Conservation (phyloP, 805 yeast genomes). For the Naumovozyma dairenensis region DNA sequence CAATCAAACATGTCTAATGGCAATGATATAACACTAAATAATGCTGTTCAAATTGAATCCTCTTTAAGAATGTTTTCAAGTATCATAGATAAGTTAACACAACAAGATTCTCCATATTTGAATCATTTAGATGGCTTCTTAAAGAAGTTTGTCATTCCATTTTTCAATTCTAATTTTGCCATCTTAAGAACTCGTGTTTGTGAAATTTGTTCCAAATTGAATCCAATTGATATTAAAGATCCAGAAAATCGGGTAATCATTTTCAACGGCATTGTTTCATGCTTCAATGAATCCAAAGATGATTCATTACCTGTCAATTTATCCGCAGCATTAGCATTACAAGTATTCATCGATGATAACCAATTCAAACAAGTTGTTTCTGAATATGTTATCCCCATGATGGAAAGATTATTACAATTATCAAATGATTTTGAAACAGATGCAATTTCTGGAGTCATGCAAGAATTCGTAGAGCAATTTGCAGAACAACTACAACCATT, state of each 20-base stretch:
- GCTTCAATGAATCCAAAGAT: conserved; percentile 34
- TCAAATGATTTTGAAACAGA: conserved; percentile 82
- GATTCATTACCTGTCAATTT: conserved; percentile 62
- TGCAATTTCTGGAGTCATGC: conserved; percentile 81
- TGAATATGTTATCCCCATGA: conserved; percentile 62
- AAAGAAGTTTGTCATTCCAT: conserved; percentile 56
- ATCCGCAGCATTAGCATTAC: conserved; percentile 78
- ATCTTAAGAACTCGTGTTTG: conserved; percentile 71
- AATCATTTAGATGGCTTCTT: conserved; percentile 64
- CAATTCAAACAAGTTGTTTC: conserved; percentile 62
- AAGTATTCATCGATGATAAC: conserved; percentile 57
- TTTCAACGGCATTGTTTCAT: conserved; percentile 37
- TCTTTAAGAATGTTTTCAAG: conserved; percentile 70
- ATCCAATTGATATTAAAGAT: conserved; percentile 45
- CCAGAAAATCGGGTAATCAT: conserved; percentile 30
- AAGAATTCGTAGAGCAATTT: conserved; percentile 85
- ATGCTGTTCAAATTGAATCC: conserved; percentile 66
- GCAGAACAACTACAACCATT: conserved; percentile 86
- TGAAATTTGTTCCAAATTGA: conserved; percentile 55
- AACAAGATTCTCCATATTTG: conserved; percentile 46
- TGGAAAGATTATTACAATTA: conserved; percentile 66
- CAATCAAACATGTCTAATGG: conserved; percentile 15
- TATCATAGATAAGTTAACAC: conserved; percentile 48
- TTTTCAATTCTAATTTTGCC: conserved; percentile 47
- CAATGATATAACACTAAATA: conserved; percentile 31